Evolutionary conservation across 164 flowering plant genomes (phyloP).

Genomic region (Annona squamosa): DNA sequence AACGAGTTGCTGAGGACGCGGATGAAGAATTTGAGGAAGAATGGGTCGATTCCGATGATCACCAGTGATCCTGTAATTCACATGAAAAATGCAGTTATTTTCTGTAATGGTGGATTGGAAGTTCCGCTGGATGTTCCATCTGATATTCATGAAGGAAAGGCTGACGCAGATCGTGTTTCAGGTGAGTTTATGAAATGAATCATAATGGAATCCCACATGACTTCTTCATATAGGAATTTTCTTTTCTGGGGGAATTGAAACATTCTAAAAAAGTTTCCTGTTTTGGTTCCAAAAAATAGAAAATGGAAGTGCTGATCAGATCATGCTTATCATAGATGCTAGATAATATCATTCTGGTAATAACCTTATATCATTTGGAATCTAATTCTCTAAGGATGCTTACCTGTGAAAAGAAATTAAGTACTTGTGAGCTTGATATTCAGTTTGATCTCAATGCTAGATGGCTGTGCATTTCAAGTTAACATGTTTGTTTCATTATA

Average conservation of each 20-base stretch:
- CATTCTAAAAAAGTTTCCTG: not conserved
- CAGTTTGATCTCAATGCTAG: too few species aligned
- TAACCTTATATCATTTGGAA: not conserved
- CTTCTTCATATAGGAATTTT: not conserved
- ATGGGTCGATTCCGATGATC: conserved; percentile 25
- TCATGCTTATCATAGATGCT: not conserved
- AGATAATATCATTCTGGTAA: not conserved
- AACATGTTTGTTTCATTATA: too few species aligned
- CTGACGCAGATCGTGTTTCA: conserved; percentile 18
- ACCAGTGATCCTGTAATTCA: conserved; percentile 10
- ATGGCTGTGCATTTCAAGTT: too few species aligned
- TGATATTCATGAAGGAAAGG: conserved; percentile 23
- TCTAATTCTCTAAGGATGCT: not conserved
- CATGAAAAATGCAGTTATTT: conserved; percentile 8
- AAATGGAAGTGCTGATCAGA: not conserved
- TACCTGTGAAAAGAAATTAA: not conserved
- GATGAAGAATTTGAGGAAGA: conserved; percentile 18
- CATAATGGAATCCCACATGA: not conserved
- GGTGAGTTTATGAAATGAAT: conserved; percentile 31
- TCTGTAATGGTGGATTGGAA: conserved; percentile 10
- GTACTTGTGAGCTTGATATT: too few species aligned
- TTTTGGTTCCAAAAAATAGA: not conserved
- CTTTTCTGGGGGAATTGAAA: not conserved
- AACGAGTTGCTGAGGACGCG: conserved; percentile 9
- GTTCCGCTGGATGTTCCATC: conserved; percentile 14